Conservation (phyloP, 306 rosid species). For the Cucurbita pepo region DNA sequence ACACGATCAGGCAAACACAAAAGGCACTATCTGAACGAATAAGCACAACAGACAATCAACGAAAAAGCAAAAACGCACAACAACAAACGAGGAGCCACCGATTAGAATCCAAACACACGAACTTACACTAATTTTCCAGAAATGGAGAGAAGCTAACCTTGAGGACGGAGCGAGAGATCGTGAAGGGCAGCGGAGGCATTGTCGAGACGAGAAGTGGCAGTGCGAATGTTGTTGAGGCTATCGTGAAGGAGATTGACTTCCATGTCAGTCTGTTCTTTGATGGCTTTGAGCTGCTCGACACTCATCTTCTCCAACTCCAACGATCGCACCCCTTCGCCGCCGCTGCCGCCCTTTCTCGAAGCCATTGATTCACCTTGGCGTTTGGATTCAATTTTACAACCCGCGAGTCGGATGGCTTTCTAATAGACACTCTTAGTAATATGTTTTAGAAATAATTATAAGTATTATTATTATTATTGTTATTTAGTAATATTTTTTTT, state of each 20-base stretch:
- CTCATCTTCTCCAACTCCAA: slow-evolving; percentile 59
- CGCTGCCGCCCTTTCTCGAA: slow-evolving; percentile 18
- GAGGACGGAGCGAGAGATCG: slow-evolving; percentile 75
- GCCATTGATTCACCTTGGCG: slow-evolving; percentile 14
- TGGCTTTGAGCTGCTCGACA: slow-evolving; percentile 60
- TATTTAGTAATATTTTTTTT: no score
- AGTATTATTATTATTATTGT: no score
- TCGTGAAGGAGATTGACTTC: slow-evolving; percentile 83
- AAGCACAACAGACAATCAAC: background rate
- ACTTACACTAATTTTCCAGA: background rate
- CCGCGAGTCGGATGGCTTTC: background rate
- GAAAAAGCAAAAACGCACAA: background rate
- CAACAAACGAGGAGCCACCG: background rate
- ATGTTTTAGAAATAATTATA: no score
- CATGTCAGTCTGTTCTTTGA: slow-evolving; percentile 72
- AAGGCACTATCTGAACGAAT: background rate
- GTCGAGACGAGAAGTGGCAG: slow-evolving; percentile 82
- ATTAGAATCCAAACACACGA: background rate
- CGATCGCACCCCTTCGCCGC: slow-evolving; percentile 9
- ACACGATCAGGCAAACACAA: background rate
- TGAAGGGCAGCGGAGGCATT: slow-evolving; percentile 59
- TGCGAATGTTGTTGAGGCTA: slow-evolving; percentile 71
- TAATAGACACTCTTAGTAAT: no score
- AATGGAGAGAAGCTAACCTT: slow-evolving; percentile 4
- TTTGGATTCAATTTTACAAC: background rate